These are phyloP conservation scores for Tetracladium marchalianum DNA, from an alignment of 495 filamentous ascomycete species.

Conservation along the genomic window DNA sequence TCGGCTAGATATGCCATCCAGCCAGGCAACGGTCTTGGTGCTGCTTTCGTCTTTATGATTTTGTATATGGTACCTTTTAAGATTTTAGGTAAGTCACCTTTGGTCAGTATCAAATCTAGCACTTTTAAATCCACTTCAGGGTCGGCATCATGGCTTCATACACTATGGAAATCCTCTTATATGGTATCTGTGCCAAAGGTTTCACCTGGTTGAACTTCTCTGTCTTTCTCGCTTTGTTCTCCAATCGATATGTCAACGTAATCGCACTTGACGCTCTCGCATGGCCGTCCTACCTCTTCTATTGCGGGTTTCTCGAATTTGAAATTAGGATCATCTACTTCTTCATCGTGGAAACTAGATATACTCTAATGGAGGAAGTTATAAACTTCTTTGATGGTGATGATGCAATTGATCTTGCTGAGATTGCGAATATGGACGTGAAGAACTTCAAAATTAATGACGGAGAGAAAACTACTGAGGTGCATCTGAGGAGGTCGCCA, in stretches of 20 bases:
- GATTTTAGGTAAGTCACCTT: conserved; percentile 15
- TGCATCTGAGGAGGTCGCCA: too few species aligned
- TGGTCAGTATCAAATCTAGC: conserved; percentile 15
- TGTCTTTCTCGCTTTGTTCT: conserved; percentile 11
- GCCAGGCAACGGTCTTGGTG: background rate
- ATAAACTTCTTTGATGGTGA: background rate
- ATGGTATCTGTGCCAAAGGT: conserved; percentile 19
- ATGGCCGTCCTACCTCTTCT: background rate
- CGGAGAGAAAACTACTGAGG: too few species aligned
- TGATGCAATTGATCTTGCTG: too few species aligned
- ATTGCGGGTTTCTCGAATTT: background rate
- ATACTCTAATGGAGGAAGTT: background rate
- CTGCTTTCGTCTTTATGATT: conserved; percentile 25
- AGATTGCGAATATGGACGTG: too few species aligned
- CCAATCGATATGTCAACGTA: conserved; percentile 21
- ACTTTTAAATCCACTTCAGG: too few species aligned
- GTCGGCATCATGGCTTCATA: too few species aligned
- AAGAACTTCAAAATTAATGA: too few species aligned
- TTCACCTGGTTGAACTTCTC: background rate
- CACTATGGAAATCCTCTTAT: conserved; percentile 23
- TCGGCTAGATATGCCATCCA: conserved; percentile 1
- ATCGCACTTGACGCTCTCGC: conserved; percentile 20
- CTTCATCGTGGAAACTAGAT: background rate
- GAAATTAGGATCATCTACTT: too few species aligned
- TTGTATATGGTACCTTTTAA: conserved; percentile 22